Percentiles rank a stretch among this genome's conserved stretches.
Conservation (phyloP, 2,329 filamentous ascomycete genomes). For the Aspergillus sp. region DNA sequence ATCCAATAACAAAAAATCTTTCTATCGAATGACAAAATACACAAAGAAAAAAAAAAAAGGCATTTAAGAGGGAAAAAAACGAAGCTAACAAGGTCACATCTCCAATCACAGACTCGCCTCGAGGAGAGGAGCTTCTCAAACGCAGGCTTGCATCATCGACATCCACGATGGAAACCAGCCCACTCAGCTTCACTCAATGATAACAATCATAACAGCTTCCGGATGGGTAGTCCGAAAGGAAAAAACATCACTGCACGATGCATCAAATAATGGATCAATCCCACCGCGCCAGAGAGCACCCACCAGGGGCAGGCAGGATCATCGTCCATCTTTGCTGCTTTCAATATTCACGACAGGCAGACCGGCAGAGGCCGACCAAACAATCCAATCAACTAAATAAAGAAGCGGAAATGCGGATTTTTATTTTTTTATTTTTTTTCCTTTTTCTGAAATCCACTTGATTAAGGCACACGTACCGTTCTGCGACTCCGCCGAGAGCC, state of each 20-base stretch:
- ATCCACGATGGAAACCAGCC: not conserved
- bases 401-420: not conserved
- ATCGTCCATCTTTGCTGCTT: not conserved
- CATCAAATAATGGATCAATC: not conserved
- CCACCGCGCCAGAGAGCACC: not conserved
- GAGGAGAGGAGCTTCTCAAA: not conserved
- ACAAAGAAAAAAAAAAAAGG: not conserved
- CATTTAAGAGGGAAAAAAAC: not conserved
- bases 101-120: not conserved
- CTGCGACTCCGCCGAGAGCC: not conserved
- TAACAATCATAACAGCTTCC: not conserved
- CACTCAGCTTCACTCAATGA: not conserved
- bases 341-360: not conserved
- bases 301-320: not conserved
- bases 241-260: not conserved
- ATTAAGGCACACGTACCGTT: not conserved
- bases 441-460: not conserved
- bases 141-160: constrained; percentile 5
- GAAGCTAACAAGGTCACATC: not conserved
- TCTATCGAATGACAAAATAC: too few relatives aligned
- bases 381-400: not conserved
- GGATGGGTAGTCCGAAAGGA: not conserved
- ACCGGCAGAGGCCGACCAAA: not conserved
- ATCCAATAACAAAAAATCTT: too few relatives aligned
- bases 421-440: too few relatives aligned